Conservation (phyloP, 148 eudicot species). For the Cornus kousa region DNA sequence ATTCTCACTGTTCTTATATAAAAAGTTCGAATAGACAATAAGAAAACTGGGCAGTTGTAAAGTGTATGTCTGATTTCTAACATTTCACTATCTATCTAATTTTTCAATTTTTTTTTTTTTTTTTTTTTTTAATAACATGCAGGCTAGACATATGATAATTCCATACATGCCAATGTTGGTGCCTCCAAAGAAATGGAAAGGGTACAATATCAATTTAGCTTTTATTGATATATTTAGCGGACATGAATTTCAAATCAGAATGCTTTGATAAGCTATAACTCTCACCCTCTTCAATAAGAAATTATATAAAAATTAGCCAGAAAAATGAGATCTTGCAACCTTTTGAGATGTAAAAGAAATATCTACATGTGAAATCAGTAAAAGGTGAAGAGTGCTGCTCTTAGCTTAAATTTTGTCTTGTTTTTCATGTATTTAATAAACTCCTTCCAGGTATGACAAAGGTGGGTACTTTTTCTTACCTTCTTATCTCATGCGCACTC, state of each 20-base stretch:
- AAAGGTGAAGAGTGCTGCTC: background rate
- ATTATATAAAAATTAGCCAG: background rate
- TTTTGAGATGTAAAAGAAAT: background rate
- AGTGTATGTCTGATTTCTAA: too few species aligned
- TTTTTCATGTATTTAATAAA: slow-evolving; percentile 3
- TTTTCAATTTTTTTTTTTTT: background rate
- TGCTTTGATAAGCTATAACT: background rate
- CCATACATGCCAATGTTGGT: slow-evolving; percentile 94
- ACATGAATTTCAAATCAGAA: background rate
- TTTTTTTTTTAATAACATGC: too few species aligned
- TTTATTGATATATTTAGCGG: slow-evolving; percentile 8
- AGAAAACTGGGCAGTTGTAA: too few species aligned
- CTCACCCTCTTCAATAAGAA: background rate
- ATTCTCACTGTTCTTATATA: too few species aligned
- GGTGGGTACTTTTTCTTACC: slow-evolving; percentile 86
- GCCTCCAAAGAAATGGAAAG: slow-evolving; percentile 83
- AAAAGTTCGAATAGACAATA: too few species aligned
- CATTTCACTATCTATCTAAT: background rate
- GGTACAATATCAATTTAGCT: slow-evolving; percentile 14
- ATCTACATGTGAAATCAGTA: background rate
- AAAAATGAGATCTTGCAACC: background rate
- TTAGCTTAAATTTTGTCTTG: background rate
- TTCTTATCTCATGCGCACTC: slow-evolving; percentile 87
- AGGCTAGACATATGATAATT: slow-evolving; percentile 73
- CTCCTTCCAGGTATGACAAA: slow-evolving; percentile 64